Evolutionary conservation across 2,329 filamentous ascomycete species (phyloP), one percentile per base, ranked within the genome.

Genomic region (Trichoderma atroviride): DNA sequence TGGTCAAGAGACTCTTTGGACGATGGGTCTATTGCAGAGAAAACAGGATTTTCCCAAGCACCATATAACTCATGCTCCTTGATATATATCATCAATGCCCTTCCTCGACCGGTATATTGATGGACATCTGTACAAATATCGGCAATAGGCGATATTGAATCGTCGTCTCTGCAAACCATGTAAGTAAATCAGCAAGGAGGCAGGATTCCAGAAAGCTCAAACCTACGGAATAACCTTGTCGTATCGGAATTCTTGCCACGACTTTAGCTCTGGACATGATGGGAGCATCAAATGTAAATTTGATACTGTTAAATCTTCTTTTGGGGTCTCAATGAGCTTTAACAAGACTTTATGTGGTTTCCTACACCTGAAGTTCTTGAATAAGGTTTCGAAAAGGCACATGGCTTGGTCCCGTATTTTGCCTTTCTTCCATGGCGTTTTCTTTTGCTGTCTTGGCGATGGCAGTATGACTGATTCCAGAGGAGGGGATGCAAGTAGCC

Each of bases 1-100:
- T 71, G 57, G 3, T 67, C 56, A 16, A 71, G 70, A 16, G 68
- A 67, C 7, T 71, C 37, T 31, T 52, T 71, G 1, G 61, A 60
- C 5, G 64, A 40, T 10, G n/a, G 29, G 5, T n/a, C 40, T 14
- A 11, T n/a, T 31, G 13, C 43, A 5, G 43, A 60, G 16, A 43
- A 9, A 13, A 37, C 22, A 11, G 33, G 29, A 9, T n/a, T 11
- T 14, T 27, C 43, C 55, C 64, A 52, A 3, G 64, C 29, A 5
- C 64, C 55, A 2, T 59, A 67, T 53, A 67, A n/a, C 16, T 24
- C 31, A 22, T 67, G 29, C 0, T 60, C 52, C 31, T 67, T 31
- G 19, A 60, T 53, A 22, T 59, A 31, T 31, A 67, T 31, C n/a
- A 31, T 40, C 2, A 67, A 35, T 13, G 40, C 64, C 24, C 22